Conservation (phyloP, 2,329 filamentous ascomycete genomes). For the Pseudocercospora fijiensis region DNA sequence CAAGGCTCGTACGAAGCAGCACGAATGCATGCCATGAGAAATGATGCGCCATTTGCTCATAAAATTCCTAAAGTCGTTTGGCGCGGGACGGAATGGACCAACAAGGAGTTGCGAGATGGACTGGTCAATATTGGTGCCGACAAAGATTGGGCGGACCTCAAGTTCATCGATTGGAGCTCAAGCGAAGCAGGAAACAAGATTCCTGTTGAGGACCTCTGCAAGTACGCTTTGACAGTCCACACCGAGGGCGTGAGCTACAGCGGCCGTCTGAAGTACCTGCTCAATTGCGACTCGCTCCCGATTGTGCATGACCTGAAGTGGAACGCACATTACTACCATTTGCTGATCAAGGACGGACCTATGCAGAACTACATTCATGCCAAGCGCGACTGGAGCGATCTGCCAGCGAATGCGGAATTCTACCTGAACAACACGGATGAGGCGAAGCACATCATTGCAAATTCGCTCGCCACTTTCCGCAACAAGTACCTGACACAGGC, state of each 20-base stretch:
- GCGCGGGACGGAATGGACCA: constrained; percentile 31
- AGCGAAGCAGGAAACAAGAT: constrained; percentile 15
- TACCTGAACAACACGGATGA: constrained; percentile 22
- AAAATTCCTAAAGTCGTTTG: constrained; percentile 31
- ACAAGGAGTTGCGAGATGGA: constrained; percentile 29
- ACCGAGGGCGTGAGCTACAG: constrained; percentile 34
- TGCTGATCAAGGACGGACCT: constrained; percentile 23
- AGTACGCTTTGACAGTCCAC: constrained; percentile 31
- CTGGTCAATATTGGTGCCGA: constrained; percentile 33
- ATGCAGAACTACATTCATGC: constrained; percentile 30
- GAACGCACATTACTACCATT: constrained; percentile 26
- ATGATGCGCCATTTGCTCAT: constrained; percentile 19
- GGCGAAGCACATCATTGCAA: constrained; percentile 28
- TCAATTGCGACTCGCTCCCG: constrained; percentile 27
- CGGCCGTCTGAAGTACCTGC: constrained; percentile 32
- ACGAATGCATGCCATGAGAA: constrained; percentile 10
- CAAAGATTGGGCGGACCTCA: constrained; percentile 41
- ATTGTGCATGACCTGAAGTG: constrained; percentile 31
- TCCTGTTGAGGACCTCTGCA: constrained; percentile 29
- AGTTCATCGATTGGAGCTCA: constrained; percentile 22
- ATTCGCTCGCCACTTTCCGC: constrained; percentile 29
- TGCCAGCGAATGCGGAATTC: constrained; percentile 24
- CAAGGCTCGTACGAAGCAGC: constrained; percentile 20
- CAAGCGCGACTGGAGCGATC: constrained; percentile 25
- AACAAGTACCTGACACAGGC: constrained; percentile 34